Percentiles rank a stretch among this genome's conserved stretches.
These are phyloP conservation scores for Discostella stelligeroides DNA, from an alignment of 108 stramenopile genomes.

Conservation along the genomic window DNA sequence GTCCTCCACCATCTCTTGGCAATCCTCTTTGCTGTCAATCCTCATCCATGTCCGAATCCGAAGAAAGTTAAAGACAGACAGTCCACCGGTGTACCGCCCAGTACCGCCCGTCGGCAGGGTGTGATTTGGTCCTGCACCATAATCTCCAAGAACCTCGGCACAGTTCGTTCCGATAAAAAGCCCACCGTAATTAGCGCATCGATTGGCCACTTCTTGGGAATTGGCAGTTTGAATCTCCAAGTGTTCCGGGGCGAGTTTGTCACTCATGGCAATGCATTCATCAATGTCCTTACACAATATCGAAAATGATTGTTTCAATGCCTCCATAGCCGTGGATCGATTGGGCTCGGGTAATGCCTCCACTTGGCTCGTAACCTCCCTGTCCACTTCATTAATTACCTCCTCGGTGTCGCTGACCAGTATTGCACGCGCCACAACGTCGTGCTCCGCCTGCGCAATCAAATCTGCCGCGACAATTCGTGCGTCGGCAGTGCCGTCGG, in stretches of 20 bases:
- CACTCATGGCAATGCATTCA: conserved; percentile 83
- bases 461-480: conserved; percentile 96
- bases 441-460: conserved; percentile 99
- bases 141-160: conserved; percentile 98
- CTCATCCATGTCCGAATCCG: conserved; percentile 95
- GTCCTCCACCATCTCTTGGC: conserved; percentile 89
- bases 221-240: conserved; percentile 95
- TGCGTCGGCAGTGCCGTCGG: conserved; percentile 90
- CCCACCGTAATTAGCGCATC: conserved; percentile 93
- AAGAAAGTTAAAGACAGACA: conserved; percentile 97
- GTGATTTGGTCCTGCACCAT: conserved; percentile 99
- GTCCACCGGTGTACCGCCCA: conserved; percentile 96
- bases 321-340: conserved; percentile 81
- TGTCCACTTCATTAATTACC: conserved; percentile 78
- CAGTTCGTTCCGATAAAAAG: conserved; percentile 94
- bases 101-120: conserved; percentile 98
- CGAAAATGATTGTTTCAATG: conserved; percentile 82
- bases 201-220: conserved; percentile 66
- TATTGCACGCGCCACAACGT: conserved; percentile 96
- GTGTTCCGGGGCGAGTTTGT: conserved; percentile 96
- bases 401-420: conserved; percentile 67
- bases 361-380: conserved; percentile 71
- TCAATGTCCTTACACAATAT: conserved; percentile 83
- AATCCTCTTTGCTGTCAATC: too few relatives aligned
- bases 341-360: conserved; percentile 87